phyloP scores from a whole-genome alignment of 1,139 yeast species.

The Candida anutae region DNA sequence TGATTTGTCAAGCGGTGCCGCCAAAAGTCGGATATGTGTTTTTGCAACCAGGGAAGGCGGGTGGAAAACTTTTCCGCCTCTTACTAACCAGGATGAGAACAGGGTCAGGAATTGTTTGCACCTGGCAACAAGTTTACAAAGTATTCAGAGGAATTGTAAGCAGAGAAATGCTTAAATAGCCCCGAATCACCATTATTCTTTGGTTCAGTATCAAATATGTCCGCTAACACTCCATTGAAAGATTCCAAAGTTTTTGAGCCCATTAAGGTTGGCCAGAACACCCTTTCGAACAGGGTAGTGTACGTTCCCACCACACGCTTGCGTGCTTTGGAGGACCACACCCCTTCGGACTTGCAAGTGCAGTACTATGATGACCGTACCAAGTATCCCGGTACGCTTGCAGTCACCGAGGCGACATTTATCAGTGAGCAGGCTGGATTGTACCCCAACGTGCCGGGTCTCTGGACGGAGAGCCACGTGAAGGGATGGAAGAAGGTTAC shows the following conservation, averaged over 20 bases:
- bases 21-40: too few relatives aligned
- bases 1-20: too few relatives aligned
- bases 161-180: too few relatives aligned
- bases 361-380: constrained; percentile 8
- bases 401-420: constrained; percentile 9
- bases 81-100: too few relatives aligned
- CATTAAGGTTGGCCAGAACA: constrained; percentile 9
- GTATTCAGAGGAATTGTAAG: too few relatives aligned
- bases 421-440: constrained; percentile 18
- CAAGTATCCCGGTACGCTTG: constrained; percentile 7
- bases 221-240: too few relatives aligned
- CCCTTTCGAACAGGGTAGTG: constrained; percentile 8
- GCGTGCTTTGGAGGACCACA: constrained; percentile 7
- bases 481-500: constrained; percentile 45
- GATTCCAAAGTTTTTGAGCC: constrained; percentile 22
- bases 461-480: constrained; percentile 27
- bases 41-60: too few relatives aligned
- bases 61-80: too few relatives aligned
- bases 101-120: too few relatives aligned
- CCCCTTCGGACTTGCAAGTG: constrained; percentile 7
- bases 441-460: constrained; percentile 43
- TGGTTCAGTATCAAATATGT: too few relatives aligned
- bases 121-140: too few relatives aligned
- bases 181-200: too few relatives aligned
- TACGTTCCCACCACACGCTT: constrained; percentile 12